Conservation (phyloP, 345 rosid species). For the Geranium brycei region DNA sequence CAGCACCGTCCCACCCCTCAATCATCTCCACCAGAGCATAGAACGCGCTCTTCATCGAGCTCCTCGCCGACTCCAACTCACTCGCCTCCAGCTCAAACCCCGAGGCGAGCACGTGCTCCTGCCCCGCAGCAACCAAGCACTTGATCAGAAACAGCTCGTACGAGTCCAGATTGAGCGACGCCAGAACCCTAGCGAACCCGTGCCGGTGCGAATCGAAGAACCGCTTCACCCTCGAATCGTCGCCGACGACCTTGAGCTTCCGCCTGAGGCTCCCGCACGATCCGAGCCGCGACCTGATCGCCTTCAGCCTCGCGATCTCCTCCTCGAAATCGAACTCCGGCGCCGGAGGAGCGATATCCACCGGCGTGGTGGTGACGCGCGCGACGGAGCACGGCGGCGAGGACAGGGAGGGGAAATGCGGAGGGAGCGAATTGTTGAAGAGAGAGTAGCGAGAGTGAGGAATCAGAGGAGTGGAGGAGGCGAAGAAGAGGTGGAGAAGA, state of each 20-base stretch:
- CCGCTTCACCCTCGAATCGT: conserved; percentile 40
- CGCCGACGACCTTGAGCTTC: conserved; percentile 31
- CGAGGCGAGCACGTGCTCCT: conserved; percentile 50
- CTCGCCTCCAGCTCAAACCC: conserved; percentile 22
- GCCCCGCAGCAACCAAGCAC: conserved; percentile 77
- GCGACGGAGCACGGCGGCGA: conserved; percentile 8
- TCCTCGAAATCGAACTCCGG: conserved; percentile 53
- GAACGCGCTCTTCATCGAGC: conserved; percentile 50
- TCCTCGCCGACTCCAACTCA: conserved; percentile 28
- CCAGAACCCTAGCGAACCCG: conserved; percentile 27
- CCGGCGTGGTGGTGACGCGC: conserved; percentile 57
- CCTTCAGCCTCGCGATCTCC: conserved; percentile 56
- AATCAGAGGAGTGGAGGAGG: conserved; percentile 18
- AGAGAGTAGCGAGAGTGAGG: conserved; percentile 13
- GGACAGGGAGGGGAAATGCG: conserved; percentile 18
- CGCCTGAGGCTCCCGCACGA: conserved; percentile 17
- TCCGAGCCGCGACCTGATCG: conserved; percentile 41
- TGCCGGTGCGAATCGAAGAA: conserved; percentile 24
- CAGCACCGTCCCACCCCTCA: conserved; percentile 42
- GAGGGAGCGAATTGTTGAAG: conserved; percentile 16
- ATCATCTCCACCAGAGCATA: conserved; percentile 64
- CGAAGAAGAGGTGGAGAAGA: conserved; percentile 18
- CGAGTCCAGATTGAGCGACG: conserved; percentile 26
- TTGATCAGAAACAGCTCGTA: conserved; percentile 44
- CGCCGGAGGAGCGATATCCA: conserved; percentile 49